Percentiles rank a stretch among this genome's conserved stretches.
Conservation (phyloP, 176 grass and related monocot genomes). For the Triticum turgidum region DNA sequence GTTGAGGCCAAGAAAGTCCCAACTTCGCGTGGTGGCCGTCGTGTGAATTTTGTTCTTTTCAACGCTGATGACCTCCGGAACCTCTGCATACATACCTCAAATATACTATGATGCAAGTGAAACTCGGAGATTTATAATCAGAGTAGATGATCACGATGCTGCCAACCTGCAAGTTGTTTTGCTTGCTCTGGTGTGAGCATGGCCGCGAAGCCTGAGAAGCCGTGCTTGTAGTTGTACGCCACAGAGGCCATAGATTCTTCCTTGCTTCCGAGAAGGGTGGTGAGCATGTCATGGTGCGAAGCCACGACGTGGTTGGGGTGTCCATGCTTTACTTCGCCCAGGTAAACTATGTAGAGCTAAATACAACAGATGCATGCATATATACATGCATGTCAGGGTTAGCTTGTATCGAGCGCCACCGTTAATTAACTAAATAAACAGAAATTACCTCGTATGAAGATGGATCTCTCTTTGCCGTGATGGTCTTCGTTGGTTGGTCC, state of each 20-base stretch:
- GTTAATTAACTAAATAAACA: no score
- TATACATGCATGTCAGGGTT: neutral
- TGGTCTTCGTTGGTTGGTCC: no score
- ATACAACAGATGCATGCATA: neutral
- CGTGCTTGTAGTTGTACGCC: constrained; percentile 61
- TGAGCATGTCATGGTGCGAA: constrained; percentile 46
- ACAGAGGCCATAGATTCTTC: constrained; percentile 36
- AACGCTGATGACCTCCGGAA: neutral
- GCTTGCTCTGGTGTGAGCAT: constrained; percentile 38
- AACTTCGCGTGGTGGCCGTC: no score
- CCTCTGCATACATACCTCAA: neutral
- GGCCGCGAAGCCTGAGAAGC: constrained; percentile 68
- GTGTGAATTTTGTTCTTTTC: neutral
- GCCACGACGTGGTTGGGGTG: constrained; percentile 8
- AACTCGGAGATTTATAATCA: no score
- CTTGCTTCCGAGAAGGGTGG: constrained; percentile 27
- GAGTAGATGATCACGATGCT: no score
- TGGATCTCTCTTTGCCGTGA: no score
- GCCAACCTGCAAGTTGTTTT: no score
- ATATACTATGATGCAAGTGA: no score
- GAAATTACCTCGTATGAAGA: neutral
- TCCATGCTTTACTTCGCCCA: constrained; percentile 24
- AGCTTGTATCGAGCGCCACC: neutral
- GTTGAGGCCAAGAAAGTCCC: no score
- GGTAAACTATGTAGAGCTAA: constrained; percentile 34